Base-by-base conservation (phyloP, 179 eudicot species). In the Heliamphora pulchella region DNA sequence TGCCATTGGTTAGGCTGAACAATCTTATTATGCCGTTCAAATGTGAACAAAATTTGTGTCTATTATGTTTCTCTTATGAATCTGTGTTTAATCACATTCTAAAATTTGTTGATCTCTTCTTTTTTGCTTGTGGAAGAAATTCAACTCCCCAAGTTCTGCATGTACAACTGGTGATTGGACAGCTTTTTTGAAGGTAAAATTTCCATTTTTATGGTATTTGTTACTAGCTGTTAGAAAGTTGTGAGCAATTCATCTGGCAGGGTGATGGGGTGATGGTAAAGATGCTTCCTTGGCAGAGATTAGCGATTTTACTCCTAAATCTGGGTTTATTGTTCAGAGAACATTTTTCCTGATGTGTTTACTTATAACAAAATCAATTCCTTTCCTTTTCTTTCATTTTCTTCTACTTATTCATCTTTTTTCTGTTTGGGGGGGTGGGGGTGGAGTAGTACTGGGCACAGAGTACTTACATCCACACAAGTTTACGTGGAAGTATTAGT, bases 141-240 rank as follows among this genome's bases (percentile, higher is more conserved):
- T 95, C 87, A 95, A 91, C 84, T 95, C 98, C 59, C 98, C 98
- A 75, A 95, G 98, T 87, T 93, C 98, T 63, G 82, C 87, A 85
- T 91, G 98, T 87, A 92, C 96, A 62, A 82, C 87, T 82, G 86
- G 88, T 87, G 98, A 94, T 81, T 95, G 98, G 98, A 85, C 92
- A 78, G 84, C 97, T 63, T 90, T 95, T 85, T 74, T 93, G 80
- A 95, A 94, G 98, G 98, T 95, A 89, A 20, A 74, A 18, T 65
- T 78, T 11, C 69, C 55, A 41, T 31, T 75, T 75, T 20, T 62
- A 39, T 64, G 53, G 39, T 73, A 54, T 57, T 1, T 5, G 54
- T 74, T 57, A 50, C 10, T 2, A 20, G 46, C 20, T 62, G 75
- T 5, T 1, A 9, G 43, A 55, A 50, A n/a, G 14, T 54, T n/a